These are phyloP conservation scores for Davidsoniella eucalypti DNA, from an alignment of 2,329 filamentous ascomycete genomes.

Conservation along the genomic window DNA sequence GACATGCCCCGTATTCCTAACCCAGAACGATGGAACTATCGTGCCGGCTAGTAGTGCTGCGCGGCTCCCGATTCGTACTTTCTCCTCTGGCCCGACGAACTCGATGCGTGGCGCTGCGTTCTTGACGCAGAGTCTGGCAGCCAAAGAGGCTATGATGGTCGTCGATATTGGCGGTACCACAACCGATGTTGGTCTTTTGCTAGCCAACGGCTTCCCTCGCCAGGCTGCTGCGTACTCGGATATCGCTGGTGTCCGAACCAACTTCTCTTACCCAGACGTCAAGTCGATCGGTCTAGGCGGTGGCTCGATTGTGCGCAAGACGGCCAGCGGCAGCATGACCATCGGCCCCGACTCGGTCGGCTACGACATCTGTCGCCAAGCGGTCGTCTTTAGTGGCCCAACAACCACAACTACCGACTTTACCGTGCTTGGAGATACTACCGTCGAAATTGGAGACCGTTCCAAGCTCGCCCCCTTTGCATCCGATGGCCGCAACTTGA, in stretches of 20 bases:
- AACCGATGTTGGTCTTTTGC: conserved; percentile 43
- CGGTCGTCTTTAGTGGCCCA: conserved; percentile 39
- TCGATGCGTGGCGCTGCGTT: conserved; percentile 48
- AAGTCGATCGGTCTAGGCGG: conserved; percentile 44
- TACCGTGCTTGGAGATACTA: conserved; percentile 19
- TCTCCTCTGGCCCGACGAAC: conserved; percentile 47
- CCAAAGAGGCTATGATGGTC: conserved; percentile 33
- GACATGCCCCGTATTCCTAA: conserved; percentile 40
- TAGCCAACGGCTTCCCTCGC: conserved; percentile 45
- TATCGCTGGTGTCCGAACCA: conserved; percentile 45
- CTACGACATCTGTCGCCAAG: conserved; percentile 36
- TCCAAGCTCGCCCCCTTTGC: conserved; percentile 6
- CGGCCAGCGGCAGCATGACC: conserved; percentile 18
- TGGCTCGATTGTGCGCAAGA: conserved; percentile 33
- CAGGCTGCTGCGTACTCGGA: conserved; percentile 46
- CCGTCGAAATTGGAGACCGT: conserved; percentile 20
- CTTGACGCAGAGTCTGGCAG: conserved; percentile 25
- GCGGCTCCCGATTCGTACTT: conserved; percentile 41
- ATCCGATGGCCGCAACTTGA: conserved; percentile 16
- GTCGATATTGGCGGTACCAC: conserved; percentile 53
- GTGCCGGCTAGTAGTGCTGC: conserved; percentile 36
- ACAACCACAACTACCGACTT: conserved; percentile 43
- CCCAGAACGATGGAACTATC: conserved; percentile 48
- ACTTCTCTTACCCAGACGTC: conserved; percentile 40
- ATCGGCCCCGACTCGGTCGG: conserved; percentile 48